Evolutionary conservation across 257 asterid species (phyloP), one percentile per base, ranked within the genome.

Genomic region (Solanum boliviense): DNA sequence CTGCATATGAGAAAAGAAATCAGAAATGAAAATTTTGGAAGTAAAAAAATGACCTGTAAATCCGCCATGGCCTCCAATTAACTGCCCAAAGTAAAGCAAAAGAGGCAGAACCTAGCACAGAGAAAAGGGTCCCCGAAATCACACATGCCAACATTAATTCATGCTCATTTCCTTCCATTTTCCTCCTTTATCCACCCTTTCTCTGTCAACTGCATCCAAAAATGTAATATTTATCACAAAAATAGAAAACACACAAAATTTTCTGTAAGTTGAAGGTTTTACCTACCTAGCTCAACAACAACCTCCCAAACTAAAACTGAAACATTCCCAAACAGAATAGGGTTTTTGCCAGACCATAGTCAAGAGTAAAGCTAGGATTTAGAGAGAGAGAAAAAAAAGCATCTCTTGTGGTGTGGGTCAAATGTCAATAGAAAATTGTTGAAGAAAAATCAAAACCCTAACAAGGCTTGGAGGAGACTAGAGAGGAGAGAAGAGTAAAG

Each of bases 21-120:
- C n/a, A 60, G 46, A 18, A 31, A 27, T 7, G 31, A 31, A 46
- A 60, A 48, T 9, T 25, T 4, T 7, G 38, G 15, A 27, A 79
- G 84, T 23, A 70, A 13, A 56, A 48, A 0, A 70, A 56, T 89
- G 83, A 95, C 99, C 99, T 97, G 76, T 95, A 97, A 89, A 96
- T 94, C 72, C 99, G 98, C 99, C 99, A 97, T 7, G 99, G 99
- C 88, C 99, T 92, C 99, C 99, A 97, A 92, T 96, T 97, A 84
- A 97, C 99, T 88, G 94, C 95, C 99, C 99, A 97, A 75, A 96
- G 98, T 91, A 97, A 90, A 85, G 89, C 95, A 87, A 96, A 97
- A 87, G 99, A 95, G 89, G 97, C 98, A 31, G 95, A 91, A 86
- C 95, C 93, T 35, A 97, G 92, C 91, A 95, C 90, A 48, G 94